A percentile compares a stretch with the other conserved stretches of the same genome.
Conservation (phyloP, 2,329 filamentous ascomycete species). For the Penicillium brasilianum region DNA sequence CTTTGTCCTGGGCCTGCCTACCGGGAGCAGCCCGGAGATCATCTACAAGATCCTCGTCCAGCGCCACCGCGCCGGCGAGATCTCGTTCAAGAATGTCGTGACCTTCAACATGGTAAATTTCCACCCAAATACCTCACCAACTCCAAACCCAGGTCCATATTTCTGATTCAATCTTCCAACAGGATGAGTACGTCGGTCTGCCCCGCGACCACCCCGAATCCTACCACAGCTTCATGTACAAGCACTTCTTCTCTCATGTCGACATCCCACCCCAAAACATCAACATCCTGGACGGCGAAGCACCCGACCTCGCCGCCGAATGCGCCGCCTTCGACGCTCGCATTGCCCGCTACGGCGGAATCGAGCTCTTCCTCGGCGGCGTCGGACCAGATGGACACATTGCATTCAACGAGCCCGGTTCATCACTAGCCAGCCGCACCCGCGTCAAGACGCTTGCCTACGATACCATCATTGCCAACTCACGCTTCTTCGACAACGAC, state of each 20-base stretch:
- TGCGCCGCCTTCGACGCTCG: slow-evolving; percentile 79
- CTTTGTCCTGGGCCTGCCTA: slow-evolving; percentile 83
- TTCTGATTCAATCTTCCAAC: neutral
- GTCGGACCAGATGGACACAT: slow-evolving; percentile 88
- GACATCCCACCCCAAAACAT: slow-evolving; percentile 82
- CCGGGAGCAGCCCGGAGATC: slow-evolving; percentile 77
- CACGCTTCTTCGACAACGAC: slow-evolving; percentile 80
- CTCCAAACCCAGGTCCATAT: neutral
- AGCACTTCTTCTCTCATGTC: slow-evolving; percentile 85
- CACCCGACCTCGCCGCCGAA: slow-evolving; percentile 73
- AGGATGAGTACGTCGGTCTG: slow-evolving; percentile 87
- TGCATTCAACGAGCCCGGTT: slow-evolving; percentile 88
- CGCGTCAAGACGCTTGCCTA: slow-evolving; percentile 86
- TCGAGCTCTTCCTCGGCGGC: slow-evolving; percentile 83
- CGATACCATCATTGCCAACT: slow-evolving; percentile 85
- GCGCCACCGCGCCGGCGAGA: slow-evolving; percentile 54
- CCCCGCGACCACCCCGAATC: slow-evolving; percentile 82
- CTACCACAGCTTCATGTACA: slow-evolving; percentile 94
- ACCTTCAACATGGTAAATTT: slow-evolving; percentile 83
- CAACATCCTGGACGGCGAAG: slow-evolving; percentile 83
- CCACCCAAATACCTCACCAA: neutral
- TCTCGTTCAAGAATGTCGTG: slow-evolving; percentile 86
- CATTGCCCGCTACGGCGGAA: slow-evolving; percentile 75
- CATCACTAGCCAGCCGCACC: slow-evolving; percentile 75
- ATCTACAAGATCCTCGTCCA: slow-evolving; percentile 77